Conservation (phyloP, 257 asterid species). For the Salvia miltiorrhiza region DNA sequence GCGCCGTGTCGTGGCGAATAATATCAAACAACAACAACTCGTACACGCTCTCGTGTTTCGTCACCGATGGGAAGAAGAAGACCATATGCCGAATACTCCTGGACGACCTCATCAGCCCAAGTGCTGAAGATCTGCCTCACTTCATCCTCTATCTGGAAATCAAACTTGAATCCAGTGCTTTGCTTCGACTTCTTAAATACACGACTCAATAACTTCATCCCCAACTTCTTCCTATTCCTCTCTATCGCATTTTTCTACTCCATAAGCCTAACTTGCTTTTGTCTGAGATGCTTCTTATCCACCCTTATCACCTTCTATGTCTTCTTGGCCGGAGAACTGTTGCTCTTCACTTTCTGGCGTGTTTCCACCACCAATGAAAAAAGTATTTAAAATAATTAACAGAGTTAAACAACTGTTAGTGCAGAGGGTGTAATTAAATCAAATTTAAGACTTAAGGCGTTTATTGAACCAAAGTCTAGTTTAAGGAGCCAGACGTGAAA, state of each 20-base stretch:
- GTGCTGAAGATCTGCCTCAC: constrained; percentile 53
- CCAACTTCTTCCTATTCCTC: constrained; percentile 73
- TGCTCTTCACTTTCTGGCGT: too few species aligned
- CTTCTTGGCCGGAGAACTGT: constrained; percentile 61
- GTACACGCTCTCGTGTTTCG: too few species aligned
- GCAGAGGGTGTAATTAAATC: too few species aligned
- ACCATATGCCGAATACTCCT: constrained; percentile 51
- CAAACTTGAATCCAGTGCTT: constrained; percentile 47
- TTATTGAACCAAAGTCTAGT: too few species aligned
- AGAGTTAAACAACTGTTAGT: too few species aligned
- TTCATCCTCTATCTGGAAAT: constrained; percentile 57
- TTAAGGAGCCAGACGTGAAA: too few species aligned
- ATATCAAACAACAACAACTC: too few species aligned
- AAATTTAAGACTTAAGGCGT: too few species aligned
- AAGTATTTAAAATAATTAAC: too few species aligned
- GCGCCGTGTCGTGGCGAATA: too few species aligned
- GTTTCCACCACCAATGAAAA: too few species aligned
- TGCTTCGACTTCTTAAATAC: constrained; percentile 59
- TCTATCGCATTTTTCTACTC: constrained; percentile 83
- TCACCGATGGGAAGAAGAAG: too few species aligned
- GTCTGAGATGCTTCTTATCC: constrained; percentile 75
- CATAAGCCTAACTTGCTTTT: constrained; percentile 66
- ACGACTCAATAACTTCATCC: constrained; percentile 64
- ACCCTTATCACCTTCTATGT: constrained; percentile 90
- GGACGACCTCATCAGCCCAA: constrained; percentile 81